Conservation (phyloP, 768 basidiomycete genomes). For the Termitomyces sp. region DNA sequence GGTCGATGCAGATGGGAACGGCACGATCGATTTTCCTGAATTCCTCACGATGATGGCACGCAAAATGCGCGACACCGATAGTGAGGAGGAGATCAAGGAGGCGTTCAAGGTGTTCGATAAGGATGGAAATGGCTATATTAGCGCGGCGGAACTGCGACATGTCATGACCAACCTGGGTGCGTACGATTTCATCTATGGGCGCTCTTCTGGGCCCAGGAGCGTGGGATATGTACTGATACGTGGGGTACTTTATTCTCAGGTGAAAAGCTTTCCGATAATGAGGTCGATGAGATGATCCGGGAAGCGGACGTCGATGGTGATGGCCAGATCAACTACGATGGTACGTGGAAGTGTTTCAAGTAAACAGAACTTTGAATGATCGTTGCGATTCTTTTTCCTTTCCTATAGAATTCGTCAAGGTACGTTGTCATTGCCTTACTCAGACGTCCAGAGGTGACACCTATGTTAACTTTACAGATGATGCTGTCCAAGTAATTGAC, state of each 20-base stretch:
- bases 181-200: slow-evolving; percentile 16
- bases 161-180: slow-evolving; percentile 90
- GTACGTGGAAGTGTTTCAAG: slow-evolving; percentile 30
- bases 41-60: slow-evolving; percentile 84
- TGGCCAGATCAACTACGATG: slow-evolving; percentile 89
- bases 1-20: slow-evolving; percentile 79
- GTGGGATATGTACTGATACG: background rate
- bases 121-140: slow-evolving; percentile 91
- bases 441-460: background rate
- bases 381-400: slow-evolving; percentile 3
- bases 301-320: slow-evolving; percentile 95
- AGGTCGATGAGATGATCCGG: slow-evolving; percentile 96
- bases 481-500: slow-evolving; percentile 61
- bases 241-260: slow-evolving; percentile 32
- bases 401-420: slow-evolving; percentile 72
- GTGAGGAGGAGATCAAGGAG: slow-evolving; percentile 93
- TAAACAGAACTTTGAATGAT: background rate
- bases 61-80: slow-evolving; percentile 90
- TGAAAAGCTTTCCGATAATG: slow-evolving; percentile 81
- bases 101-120: slow-evolving; percentile 98
- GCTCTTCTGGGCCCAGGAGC: background rate
- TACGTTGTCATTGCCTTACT: slow-evolving; percentile 17
- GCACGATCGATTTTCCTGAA: slow-evolving; percentile 82
- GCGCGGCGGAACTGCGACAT: slow-evolving; percentile 78
- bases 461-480: slow-evolving; percentile 42